Evolutionary conservation across 2,329 filamentous ascomycete genomes (phyloP).

Genomic region (Tolypocladium tundrense): DNA sequence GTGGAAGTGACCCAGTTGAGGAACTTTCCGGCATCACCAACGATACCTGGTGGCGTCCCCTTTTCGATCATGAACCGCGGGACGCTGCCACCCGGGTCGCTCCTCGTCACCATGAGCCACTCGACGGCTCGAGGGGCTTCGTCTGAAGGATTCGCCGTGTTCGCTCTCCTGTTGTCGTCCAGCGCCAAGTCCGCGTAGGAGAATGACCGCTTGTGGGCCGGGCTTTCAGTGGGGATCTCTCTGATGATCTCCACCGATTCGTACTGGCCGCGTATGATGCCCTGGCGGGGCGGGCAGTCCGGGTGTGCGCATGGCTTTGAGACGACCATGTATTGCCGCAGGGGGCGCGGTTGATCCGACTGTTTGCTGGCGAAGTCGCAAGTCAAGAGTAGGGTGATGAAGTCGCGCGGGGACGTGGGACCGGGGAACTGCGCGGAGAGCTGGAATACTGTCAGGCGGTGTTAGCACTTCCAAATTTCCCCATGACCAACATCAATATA

Average conservation of each 20-base stretch:
- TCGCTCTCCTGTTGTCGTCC: conserved; percentile 15
- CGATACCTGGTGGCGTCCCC: conserved; percentile 72
- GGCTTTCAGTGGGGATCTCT: conserved; percentile 56
- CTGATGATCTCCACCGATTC: conserved; percentile 88
- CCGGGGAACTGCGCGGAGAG: conserved; percentile 84
- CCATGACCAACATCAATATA: neutral
- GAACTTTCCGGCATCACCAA: conserved; percentile 71
- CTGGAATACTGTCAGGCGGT: conserved; percentile 56
- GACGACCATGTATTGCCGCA: conserved; percentile 73
- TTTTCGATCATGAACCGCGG: conserved; percentile 87
- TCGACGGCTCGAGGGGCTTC: conserved; percentile 41
- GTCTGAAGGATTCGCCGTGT: conserved; percentile 5
- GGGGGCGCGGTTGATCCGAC: conserved; percentile 21
- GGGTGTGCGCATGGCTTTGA: conserved; percentile 76
- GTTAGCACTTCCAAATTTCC: neutral
- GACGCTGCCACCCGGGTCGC: conserved; percentile 80
- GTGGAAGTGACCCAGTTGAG: conserved; percentile 56
- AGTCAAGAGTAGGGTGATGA: conserved; percentile 68
- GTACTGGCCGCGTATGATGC: conserved; percentile 76
- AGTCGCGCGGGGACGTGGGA: conserved; percentile 79
- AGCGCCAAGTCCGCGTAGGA: conserved; percentile 20
- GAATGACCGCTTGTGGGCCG: conserved; percentile 19
- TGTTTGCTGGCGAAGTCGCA: conserved; percentile 42
- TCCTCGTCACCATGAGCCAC: conserved; percentile 88
- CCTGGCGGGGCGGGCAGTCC: conserved; percentile 56